These are phyloP conservation scores for Starmerella vaccinii DNA, from an alignment of 805 yeast species.

Conservation along the genomic window DNA sequence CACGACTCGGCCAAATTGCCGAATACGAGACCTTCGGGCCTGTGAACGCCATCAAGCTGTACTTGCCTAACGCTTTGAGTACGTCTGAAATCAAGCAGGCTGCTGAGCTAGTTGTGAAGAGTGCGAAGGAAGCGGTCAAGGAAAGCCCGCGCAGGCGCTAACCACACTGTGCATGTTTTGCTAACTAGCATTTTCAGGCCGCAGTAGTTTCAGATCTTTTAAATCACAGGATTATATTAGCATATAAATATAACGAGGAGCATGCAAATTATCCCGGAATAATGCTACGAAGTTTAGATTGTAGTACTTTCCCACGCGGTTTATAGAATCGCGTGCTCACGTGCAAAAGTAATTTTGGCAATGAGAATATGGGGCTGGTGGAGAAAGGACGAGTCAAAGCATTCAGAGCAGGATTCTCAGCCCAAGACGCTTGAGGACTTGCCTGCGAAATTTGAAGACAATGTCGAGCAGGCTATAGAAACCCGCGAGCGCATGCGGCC, in stretches of 20 bases:
- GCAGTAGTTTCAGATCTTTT: too few relatives aligned
- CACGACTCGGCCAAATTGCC: slow-evolving; percentile 52
- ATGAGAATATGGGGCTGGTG: slow-evolving; percentile 28
- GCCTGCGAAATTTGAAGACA: slow-evolving; percentile 29
- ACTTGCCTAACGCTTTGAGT: slow-evolving; percentile 40
- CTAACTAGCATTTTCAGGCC: too few relatives aligned
- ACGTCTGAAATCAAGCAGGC: slow-evolving; percentile 39
- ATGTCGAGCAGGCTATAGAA: slow-evolving; percentile 15
- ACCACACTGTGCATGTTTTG: neutral
- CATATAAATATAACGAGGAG: neutral
- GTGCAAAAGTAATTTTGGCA: neutral
- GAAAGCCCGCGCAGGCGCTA: slow-evolving; percentile 1
- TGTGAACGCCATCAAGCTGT: slow-evolving; percentile 49
- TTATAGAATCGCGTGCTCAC: neutral
- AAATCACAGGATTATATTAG: too few relatives aligned
- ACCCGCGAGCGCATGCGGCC: slow-evolving; percentile 18
- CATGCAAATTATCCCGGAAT: neutral
- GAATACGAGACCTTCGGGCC: slow-evolving; percentile 67
- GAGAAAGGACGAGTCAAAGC: slow-evolving; percentile 15
- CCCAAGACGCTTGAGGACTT: slow-evolving; percentile 27
- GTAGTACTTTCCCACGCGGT: too few relatives aligned
- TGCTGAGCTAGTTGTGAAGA: slow-evolving; percentile 31
- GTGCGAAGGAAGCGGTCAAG: slow-evolving; percentile 15
- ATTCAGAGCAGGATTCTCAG: neutral
- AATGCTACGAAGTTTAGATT: too few relatives aligned